Evolutionary conservation across 768 basidiomycete species (phyloP), one percentile per base, ranked within the genome.

Genomic region (Naematelia encephala): DNA sequence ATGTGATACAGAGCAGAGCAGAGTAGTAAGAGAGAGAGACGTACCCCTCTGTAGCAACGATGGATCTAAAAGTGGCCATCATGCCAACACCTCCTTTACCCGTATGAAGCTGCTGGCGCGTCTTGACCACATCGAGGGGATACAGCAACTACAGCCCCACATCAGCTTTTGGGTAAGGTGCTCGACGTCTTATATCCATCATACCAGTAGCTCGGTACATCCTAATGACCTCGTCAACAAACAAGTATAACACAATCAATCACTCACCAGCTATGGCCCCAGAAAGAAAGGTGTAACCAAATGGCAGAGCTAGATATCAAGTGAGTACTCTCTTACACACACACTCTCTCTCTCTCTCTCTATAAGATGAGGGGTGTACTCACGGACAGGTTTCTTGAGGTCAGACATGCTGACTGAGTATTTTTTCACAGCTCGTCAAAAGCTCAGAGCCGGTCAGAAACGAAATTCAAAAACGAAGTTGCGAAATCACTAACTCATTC

Each of bases 101-200:
- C 3, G 86, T 89, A 75, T 89, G 88, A n/a, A 99, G 82, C 76
- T 99, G 96, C 86, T 97, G 93, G 25, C 96, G 89, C 21, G 96
- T 99, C 80, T 99, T 97, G 74, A 97, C 91, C 70, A 94, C 91
- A 89, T 94, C 91, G 88, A 77, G 44, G 46, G 78, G 78, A 68
- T 75, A 77, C 4, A 77, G 60, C 4, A 69, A 56, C 70, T 71
- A 39, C 29, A 23, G 25, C 22, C 14, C 48, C 27, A 14, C 14
- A 27, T 50, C 34, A 39, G 34, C 34, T 14, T 19, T 14, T 50
- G 23, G n/a, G n/a, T 46, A 23, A 16, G 23, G 23, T 46, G 44
- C 23, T 23, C 44, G 14, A 4, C 4, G 44, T 23, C 44, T 5
- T n/a, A 16, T 52, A 10, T 14, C 29, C 19, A n/a, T 44, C 53